Base-by-base conservation (phyloP, 768 basidiomycete species). In the Daedaleopsis nitida region DNA sequence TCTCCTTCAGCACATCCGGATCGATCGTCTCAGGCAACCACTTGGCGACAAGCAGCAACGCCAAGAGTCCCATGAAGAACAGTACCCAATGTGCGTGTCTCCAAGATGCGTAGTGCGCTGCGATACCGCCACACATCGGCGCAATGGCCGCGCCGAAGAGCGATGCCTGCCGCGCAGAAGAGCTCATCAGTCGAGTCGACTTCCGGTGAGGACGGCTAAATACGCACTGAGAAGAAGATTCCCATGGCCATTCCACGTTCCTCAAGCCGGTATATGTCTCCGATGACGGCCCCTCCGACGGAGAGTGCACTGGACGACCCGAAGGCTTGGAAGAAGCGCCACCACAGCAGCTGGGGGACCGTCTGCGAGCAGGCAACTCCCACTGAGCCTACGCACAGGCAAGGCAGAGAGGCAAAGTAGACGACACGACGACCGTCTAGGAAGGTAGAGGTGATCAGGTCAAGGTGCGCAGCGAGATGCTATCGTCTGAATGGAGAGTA, bases 21-120 rank as follows among this genome's bases (percentile, higher is more conserved):
- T 87, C 85, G 52, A 81, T 83, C 3, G 88, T 90, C 65, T 91
- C 89, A 0, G 88, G 88, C 19, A 88, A 78, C 55, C 78, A 78
- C 4, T 80, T 42, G 1, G 68, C 50, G 35, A 88, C 75, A 5
- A 74, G 60, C 7, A 79, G 6, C 34, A 83, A 75, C 2, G 76
- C 73, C 0, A 78, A 14, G 0, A 81, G 39, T 2, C 80, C 81
- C 42, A 75, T 69, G 0, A 76, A 39, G 3, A 80, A 81, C 1
- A 90, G 60, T 0, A 66, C 65, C 9, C 72, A 67, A 67, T 91
- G 87, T 70, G 87, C 81, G 4, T 77, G 63, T 0, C 89, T 80
- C 88, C 89, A 91, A 0, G 88, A 89, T 34, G 78, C 79, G 63
- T 87, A 88, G 55, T 86, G 76, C 0, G 87, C 78, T 0, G 79